A percentile compares a stretch with the other conserved stretches of the same genome.
phyloP scores from a whole-genome alignment of 352 stramenopile species.

The Peronosclerospora sorghi region DNA sequence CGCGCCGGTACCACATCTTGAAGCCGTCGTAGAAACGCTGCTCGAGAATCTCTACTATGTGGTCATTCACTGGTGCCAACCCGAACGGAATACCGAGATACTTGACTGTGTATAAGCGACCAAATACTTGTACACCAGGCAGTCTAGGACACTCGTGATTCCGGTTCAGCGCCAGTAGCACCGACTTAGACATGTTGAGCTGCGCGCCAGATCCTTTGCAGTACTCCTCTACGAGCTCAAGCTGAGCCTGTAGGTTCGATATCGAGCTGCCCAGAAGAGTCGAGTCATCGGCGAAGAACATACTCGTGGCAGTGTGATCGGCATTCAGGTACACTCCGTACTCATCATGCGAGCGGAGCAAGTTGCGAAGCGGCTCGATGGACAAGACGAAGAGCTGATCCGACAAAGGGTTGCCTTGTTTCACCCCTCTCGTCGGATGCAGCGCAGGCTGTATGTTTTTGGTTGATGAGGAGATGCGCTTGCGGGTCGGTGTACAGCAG shows the following conservation, averaged over 20 bases:
- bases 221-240: background rate
- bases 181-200: slow-evolving; percentile 2
- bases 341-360: background rate
- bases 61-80: background rate
- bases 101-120: background rate
- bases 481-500: background rate
- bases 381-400: background rate
- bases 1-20: background rate
- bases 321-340: background rate
- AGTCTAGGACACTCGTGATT: background rate
- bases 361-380: background rate
- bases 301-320: background rate
- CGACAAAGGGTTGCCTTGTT: background rate
- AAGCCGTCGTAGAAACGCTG: background rate
- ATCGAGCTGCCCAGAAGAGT: background rate
- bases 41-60: background rate
- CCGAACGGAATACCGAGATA: slow-evolving; percentile 2
- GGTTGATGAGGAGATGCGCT: background rate
- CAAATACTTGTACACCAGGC: background rate
- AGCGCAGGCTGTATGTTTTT: background rate
- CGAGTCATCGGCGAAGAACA: slow-evolving; percentile 3
- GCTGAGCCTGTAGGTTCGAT: background rate
- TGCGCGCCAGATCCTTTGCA: background rate
- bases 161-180: background rate
- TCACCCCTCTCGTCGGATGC: background rate